Evolutionary conservation across 345 rosid species (phyloP).

Genomic region (Ricinus communis): DNA sequence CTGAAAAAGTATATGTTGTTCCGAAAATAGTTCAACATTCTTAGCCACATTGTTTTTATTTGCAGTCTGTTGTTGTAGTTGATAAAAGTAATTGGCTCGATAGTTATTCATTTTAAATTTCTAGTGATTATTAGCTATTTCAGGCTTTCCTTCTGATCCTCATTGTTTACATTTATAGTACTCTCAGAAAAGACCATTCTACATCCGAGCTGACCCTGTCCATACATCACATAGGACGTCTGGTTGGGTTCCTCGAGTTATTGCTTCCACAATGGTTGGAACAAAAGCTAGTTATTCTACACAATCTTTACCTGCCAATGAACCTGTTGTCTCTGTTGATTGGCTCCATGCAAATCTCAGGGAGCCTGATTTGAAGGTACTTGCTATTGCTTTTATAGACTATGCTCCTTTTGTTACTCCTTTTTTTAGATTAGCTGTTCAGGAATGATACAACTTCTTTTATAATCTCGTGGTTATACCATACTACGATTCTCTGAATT

Average conservation of each 20-base stretch:
- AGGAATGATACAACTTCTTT: neutral
- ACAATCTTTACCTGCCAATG: constrained; percentile 49
- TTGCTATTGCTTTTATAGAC: neutral
- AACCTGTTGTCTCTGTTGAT: constrained; percentile 89
- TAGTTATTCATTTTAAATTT: neutral
- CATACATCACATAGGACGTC: constrained; percentile 30
- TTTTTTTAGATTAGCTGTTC: neutral
- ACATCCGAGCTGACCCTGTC: constrained; percentile 23
- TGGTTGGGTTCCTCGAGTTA: constrained; percentile 38
- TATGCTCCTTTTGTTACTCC: neutral
- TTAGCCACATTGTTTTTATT: too few species aligned
- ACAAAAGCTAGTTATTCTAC: constrained; percentile 43
- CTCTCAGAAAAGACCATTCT: constrained; percentile 49
- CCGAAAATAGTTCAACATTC: neutral
- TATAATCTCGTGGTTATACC: neutral
- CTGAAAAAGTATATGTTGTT: neutral
- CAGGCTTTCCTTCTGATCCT: neutral
- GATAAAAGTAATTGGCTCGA: neutral
- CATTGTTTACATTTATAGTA: neutral
- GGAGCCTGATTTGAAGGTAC: constrained; percentile 83
- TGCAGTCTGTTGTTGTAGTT: neutral
- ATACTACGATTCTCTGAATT: neutral
- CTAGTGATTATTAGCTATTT: neutral
- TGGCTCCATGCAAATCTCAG: constrained; percentile 86
- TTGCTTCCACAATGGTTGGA: constrained; percentile 50